Base-by-base conservation (phyloP, 108 stramenopile species). In the Conticribra weissflogii region DNA sequence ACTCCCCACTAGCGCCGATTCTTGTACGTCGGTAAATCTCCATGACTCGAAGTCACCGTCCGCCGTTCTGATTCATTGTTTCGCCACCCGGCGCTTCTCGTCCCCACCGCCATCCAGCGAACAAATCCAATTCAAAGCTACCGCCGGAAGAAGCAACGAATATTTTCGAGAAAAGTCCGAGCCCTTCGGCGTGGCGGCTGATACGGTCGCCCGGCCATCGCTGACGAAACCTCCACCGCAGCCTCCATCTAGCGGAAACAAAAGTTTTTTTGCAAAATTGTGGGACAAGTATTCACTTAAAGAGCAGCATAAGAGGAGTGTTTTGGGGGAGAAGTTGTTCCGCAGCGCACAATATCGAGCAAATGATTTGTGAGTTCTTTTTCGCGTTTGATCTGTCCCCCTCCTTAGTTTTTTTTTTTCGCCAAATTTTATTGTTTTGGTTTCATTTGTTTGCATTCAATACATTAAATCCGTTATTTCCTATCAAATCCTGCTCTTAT, bases 331-430 rank as follows among this genome's bases (percentile, higher is more conserved):
- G 71, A 60, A 66, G 5, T 62, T 94, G 25, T 88, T 90, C 74
- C 81, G 86, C 49, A 79, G 83, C 44, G 92, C 92, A 2, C 88
- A 81, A 16, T 34, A 62, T 36, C 86, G 87, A 54, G 88, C 92
- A 1, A 79, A 62, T 46, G 85, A 94, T 74, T 76, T 86, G 88
- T 88, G 63, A 63, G 76, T 81, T 65, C 31, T 59, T 14, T 41
- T 53, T 32, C 2, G 27, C 2, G 27, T 28, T 32, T n/a, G 27
- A 17, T 64, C 1, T 51, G 54, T 49, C 54, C 68, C 59, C n/a
- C 63, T 19, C 2, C 25, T 28, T 50, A 47, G 24, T 7, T 44
- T 45, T 30, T 44, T 0, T n/a, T 3, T 17, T 56, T 23, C 63
- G 12, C 25, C 16, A 1, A 28, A 16, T 51, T 2, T 61, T 22